Percentiles rank a stretch among this genome's conserved stretches.
Evolutionary conservation across 805 yeast genomes (phyloP).

Genomic region (Vanderwaltozyma yarrowii): DNA sequence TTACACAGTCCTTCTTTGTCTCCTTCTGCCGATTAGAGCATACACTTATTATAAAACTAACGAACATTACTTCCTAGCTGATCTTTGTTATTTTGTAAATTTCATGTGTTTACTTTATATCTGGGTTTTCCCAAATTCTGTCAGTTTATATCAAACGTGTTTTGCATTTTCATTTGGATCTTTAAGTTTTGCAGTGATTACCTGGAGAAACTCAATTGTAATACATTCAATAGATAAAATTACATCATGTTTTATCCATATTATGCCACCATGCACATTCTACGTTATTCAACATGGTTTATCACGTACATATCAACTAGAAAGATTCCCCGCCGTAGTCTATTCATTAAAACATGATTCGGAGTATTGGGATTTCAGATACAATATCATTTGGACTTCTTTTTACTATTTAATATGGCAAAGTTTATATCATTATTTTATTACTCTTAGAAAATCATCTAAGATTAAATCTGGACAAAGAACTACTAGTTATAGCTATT

Average conservation of each 20-base stretch:
- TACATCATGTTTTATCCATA: slow-evolving; percentile 82
- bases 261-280: slow-evolving; percentile 81
- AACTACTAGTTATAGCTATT: slow-evolving; percentile 77
- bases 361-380: slow-evolving; percentile 47
- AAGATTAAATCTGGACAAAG: slow-evolving; percentile 71
- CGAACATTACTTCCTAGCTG: slow-evolving; percentile 83
- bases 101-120: slow-evolving; percentile 54
- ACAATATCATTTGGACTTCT: slow-evolving; percentile 59
- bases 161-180: slow-evolving; percentile 87
- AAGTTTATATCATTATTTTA: slow-evolving; percentile 78
- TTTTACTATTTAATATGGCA: slow-evolving; percentile 86
- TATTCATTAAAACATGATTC: slow-evolving; percentile 34
- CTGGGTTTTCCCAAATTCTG: slow-evolving; percentile 75
- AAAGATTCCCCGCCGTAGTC: slow-evolving; percentile 70
- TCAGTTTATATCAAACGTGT: slow-evolving; percentile 65
- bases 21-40: slow-evolving; percentile 76
- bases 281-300: slow-evolving; percentile 78
- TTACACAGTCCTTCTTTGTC: slow-evolving; percentile 49
- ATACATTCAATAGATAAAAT: slow-evolving; percentile 87
- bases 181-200: slow-evolving; percentile 82
- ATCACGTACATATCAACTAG: slow-evolving; percentile 37
- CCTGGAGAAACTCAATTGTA: slow-evolving; percentile 92
- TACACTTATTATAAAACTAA: slow-evolving; percentile 71
- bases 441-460: slow-evolving; percentile 67
- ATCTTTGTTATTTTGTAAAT: slow-evolving; percentile 87